These are phyloP conservation scores for Fusarium kyushuense DNA, from an alignment of 2,329 filamentous ascomycete genomes.

Conservation along the genomic window DNA sequence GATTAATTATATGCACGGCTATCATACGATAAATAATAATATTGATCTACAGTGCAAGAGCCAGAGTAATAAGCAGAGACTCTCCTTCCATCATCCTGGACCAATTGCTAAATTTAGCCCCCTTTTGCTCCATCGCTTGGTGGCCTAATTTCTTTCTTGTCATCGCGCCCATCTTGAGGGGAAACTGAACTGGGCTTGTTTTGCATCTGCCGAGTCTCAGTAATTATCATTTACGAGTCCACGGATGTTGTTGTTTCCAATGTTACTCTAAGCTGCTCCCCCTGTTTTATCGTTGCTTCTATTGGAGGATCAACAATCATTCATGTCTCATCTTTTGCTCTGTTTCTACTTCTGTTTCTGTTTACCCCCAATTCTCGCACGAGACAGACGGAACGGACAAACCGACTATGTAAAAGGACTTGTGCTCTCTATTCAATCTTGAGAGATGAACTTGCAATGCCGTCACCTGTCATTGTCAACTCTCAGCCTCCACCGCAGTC, in stretches of 20 bases:
- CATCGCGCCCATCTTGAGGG: background rate
- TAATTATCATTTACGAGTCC: conserved; percentile 1
- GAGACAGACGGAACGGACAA: conserved; percentile 31
- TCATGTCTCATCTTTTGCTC: conserved; percentile 38
- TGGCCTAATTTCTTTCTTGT: conserved; percentile 43
- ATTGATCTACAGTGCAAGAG: conserved; percentile 35
- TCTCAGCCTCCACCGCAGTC: conserved; percentile 32
- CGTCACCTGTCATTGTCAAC: conserved; percentile 32
- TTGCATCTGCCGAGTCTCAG: conserved; percentile 1
- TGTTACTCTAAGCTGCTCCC: background rate
- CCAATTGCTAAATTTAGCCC: conserved; percentile 48
- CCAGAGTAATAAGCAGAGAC: conserved; percentile 14
- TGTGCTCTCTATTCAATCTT: background rate
- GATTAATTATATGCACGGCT: conserved; percentile 31
- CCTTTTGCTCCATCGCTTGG: conserved; percentile 39
- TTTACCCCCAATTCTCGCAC: conserved; percentile 18
- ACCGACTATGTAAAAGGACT: conserved; percentile 29
- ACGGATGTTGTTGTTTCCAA: background rate
- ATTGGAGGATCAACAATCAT: conserved; percentile 9
- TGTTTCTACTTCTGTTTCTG: conserved; percentile 17
- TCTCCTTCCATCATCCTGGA: conserved; percentile 21
- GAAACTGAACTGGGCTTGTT: background rate
- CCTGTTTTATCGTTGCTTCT: conserved; percentile 20
- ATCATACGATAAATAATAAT: background rate
- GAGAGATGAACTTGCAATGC: conserved; percentile 45